These are phyloP conservation scores for Penicillium canariense DNA, from an alignment of 495 filamentous ascomycete genomes.

Conservation along the genomic window DNA sequence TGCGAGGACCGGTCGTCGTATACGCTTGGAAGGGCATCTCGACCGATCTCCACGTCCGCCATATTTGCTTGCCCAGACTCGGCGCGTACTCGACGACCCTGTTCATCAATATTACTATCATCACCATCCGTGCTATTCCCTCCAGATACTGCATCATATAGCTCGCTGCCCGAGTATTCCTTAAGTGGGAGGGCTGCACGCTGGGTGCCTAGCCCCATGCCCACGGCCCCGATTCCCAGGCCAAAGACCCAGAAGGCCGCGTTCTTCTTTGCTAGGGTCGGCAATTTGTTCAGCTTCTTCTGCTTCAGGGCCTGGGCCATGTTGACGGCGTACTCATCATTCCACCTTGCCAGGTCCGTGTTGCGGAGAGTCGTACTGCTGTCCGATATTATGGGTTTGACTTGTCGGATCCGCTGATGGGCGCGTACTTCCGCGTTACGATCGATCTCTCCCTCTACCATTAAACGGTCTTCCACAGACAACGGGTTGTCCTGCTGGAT, in stretches of 20 bases:
- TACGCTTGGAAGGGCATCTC: slow-evolving; percentile 55
- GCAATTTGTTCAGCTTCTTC: slow-evolving; percentile 41
- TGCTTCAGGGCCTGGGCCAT: slow-evolving; percentile 46
- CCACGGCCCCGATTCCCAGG: slow-evolving; percentile 56
- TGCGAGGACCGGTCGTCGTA: slow-evolving; percentile 57
- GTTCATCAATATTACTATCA: slow-evolving; percentile 32
- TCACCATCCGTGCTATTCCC: slow-evolving; percentile 43
- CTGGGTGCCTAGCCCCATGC: slow-evolving; percentile 42
- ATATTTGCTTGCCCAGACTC: slow-evolving; percentile 37
- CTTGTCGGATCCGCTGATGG: not conserved
- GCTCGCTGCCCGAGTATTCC: slow-evolving; percentile 53
- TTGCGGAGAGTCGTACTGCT: slow-evolving; percentile 43
- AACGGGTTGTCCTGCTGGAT: not conserved
- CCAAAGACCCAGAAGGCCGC: slow-evolving; percentile 53
- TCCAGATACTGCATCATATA: slow-evolving; percentile 46
- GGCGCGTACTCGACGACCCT: slow-evolving; percentile 46
- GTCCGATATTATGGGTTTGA: slow-evolving; percentile 28
- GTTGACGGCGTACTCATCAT: slow-evolving; percentile 54
- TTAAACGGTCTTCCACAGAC: not conserved
- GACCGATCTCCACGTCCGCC: slow-evolving; percentile 56
- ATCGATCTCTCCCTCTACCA: not conserved
- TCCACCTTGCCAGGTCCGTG: slow-evolving; percentile 56
- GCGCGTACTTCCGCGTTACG: slow-evolving; percentile 1
- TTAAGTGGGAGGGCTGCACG: slow-evolving; percentile 44
- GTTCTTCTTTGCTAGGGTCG: slow-evolving; percentile 52